Percentiles rank a stretch among this genome's conserved stretches.
These are phyloP conservation scores for Blepharisma stoltei DNA, from an alignment of 73 alveolate genomes.

Conservation along the genomic window DNA sequence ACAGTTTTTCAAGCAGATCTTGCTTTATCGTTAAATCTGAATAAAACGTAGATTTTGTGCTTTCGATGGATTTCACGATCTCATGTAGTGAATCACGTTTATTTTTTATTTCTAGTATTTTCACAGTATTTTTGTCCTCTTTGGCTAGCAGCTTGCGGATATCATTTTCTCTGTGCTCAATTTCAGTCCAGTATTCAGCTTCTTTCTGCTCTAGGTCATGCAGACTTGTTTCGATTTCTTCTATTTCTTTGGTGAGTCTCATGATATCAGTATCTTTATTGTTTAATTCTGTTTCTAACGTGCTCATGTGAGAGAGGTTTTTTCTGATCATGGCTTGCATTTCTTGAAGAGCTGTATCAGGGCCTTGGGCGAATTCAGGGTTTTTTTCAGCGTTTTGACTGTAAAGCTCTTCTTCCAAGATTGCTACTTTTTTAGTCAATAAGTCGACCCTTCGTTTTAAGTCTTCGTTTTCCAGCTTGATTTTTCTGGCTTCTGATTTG, in stretches of 20 bases:
- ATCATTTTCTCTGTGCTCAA: conserved; percentile 11
- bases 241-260: conserved; percentile 6
- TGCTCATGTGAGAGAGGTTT: neutral
- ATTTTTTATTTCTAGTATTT: conserved; percentile 11
- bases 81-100: neutral
- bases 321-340: conserved; percentile 2
- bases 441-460: conserved; percentile 6
- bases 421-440: conserved; percentile 21
- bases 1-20: neutral
- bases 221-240: neutral
- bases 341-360: conserved; percentile 24
- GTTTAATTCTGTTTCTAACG: neutral
- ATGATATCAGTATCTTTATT: neutral
- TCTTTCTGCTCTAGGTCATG: conserved; percentile 8
- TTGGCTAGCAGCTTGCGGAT: neutral
- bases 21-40: neutral
- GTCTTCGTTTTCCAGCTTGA: conserved; percentile 22
- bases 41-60: neutral
- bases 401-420: conserved; percentile 20
- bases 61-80: neutral
- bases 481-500: neutral
- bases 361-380: neutral
- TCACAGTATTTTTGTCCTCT: neutral
- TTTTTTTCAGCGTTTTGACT: conserved; percentile 6
- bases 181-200: conserved; percentile 1